phyloP scores from a whole-genome alignment of 2,329 filamentous ascomycete genomes.

The Microthyrium microscopicum region DNA sequence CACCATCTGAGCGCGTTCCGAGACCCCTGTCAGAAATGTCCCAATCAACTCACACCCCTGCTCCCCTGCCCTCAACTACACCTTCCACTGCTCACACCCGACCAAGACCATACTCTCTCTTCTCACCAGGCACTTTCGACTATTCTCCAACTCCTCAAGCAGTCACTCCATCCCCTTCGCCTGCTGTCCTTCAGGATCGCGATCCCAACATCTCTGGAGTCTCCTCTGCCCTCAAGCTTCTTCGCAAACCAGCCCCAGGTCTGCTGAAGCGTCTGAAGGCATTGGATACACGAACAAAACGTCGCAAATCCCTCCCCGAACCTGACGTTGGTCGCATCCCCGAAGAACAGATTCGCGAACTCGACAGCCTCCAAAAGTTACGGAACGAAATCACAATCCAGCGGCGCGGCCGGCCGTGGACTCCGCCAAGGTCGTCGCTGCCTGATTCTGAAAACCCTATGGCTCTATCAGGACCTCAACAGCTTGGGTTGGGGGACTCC shows the following conservation, averaged over 20 bases:
- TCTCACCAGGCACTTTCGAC: too few relatives aligned
- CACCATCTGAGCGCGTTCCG: too few relatives aligned
- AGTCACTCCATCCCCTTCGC: too few relatives aligned
- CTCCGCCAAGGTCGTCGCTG: constrained; percentile 27
- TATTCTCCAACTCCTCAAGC: too few relatives aligned
- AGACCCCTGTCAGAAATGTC: too few relatives aligned
- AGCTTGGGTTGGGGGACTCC: constrained; percentile 11
- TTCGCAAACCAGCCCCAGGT: constrained; percentile 23
- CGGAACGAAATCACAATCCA: constrained; percentile 36
- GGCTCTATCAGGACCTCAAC: constrained; percentile 18
- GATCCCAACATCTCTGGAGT: too few relatives aligned
- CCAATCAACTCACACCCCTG: too few relatives aligned
- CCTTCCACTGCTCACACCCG: too few relatives aligned
- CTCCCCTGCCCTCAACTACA: too few relatives aligned
- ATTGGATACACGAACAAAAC: constrained; percentile 17
- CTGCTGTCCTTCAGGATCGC: too few relatives aligned
- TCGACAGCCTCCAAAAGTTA: constrained; percentile 44
- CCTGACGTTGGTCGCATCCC: constrained; percentile 48
- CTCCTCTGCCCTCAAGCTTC: too few relatives aligned
- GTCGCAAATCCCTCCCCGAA: not conserved
- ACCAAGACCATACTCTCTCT: too few relatives aligned
- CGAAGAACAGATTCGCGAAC: constrained; percentile 50
- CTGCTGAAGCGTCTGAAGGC: constrained; percentile 27
- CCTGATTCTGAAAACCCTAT: constrained; percentile 9
- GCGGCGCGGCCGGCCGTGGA: constrained; percentile 57